Conservation (phyloP, 371 early-diverging fungal species). For the Mortierella sp. region DNA sequence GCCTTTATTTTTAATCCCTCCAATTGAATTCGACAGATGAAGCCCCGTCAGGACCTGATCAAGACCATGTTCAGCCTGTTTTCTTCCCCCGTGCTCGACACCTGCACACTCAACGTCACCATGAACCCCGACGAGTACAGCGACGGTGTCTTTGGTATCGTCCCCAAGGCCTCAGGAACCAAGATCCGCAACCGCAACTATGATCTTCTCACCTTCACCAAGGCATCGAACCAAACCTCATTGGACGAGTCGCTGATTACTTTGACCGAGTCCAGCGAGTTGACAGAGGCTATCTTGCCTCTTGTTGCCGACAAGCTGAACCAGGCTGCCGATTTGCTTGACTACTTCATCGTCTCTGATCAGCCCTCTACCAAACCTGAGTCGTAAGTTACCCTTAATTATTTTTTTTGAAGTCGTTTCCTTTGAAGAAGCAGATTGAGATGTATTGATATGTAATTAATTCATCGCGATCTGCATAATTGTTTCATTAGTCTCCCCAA, state of each 20-base stretch:
- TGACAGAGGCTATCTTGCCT: slow-evolving; percentile 51
- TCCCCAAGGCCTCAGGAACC: slow-evolving; percentile 44
- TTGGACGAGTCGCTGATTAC: slow-evolving; percentile 40
- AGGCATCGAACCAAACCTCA: slow-evolving; percentile 45
- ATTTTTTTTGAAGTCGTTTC: not conserved
- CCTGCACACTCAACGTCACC: slow-evolving; percentile 52
- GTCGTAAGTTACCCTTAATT: slow-evolving; percentile 17
- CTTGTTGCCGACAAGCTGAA: slow-evolving; percentile 38
- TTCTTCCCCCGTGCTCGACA: slow-evolving; percentile 28
- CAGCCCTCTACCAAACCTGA: slow-evolving; percentile 47
- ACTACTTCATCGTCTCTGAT: slow-evolving; percentile 56
- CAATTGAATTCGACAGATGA: slow-evolving; percentile 27
- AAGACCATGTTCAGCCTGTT: slow-evolving; percentile 42
- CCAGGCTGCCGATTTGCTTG: slow-evolving; percentile 47
- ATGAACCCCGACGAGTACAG: slow-evolving; percentile 54
- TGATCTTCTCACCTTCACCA: slow-evolving; percentile 43
- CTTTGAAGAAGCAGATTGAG: not conserved
- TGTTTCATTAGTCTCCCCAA: slow-evolving; percentile 25
- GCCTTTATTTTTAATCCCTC: not conserved
- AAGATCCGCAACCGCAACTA: slow-evolving; percentile 39
- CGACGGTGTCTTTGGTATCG: slow-evolving; percentile 53
- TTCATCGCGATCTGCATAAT: not conserved
- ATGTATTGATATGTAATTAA: not conserved
- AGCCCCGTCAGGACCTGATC: slow-evolving; percentile 54
- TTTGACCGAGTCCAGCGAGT: slow-evolving; percentile 51